phyloP scores from a whole-genome alignment of 768 basidiomycete genomes.

The Xerocomus brunneocitrinus region DNA sequence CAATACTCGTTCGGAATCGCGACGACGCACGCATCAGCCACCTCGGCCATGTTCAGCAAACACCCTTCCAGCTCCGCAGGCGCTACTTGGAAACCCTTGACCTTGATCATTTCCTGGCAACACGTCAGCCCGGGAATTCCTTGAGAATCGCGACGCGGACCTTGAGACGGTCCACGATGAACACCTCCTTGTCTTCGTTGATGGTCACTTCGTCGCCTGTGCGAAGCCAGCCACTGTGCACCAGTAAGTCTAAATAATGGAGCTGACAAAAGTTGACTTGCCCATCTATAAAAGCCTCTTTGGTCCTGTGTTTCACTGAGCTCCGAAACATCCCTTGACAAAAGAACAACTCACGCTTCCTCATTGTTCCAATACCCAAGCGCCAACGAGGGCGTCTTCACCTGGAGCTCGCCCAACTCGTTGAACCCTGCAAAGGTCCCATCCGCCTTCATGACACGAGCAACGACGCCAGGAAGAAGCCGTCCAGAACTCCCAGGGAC shows the following conservation, averaged over 20 bases:
- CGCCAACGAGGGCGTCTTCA: conserved; percentile 40
- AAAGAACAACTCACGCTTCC: conserved; percentile 46
- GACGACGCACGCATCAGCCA: conserved; percentile 60
- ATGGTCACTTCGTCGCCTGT: conserved; percentile 66
- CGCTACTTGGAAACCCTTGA: conserved; percentile 69
- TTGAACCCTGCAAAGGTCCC: conserved; percentile 50
- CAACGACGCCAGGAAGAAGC: conserved; percentile 51
- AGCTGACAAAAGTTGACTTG: conserved; percentile 22
- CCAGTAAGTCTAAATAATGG: background rate
- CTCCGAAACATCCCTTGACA: background rate
- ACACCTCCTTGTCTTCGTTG: conserved; percentile 49
- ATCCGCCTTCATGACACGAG: conserved; percentile 53
- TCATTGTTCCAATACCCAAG: conserved; percentile 50
- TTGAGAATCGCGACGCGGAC: conserved; percentile 23
- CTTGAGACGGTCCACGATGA: conserved; percentile 62
- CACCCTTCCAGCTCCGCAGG: conserved; percentile 71
- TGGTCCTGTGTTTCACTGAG: conserved; percentile 41
- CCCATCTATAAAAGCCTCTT: conserved; percentile 67
- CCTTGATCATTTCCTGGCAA: conserved; percentile 60
- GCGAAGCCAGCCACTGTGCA: conserved; percentile 50
- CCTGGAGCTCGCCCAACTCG: conserved; percentile 58
- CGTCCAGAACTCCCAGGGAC: conserved; percentile 47
- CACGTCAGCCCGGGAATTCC: conserved; percentile 2
- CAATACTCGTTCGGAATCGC: conserved; percentile 64
- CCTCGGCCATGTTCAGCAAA: conserved; percentile 54